These are phyloP conservation scores for Tetrahymena malaccensis DNA, from an alignment of 73 alveolate species.

Conservation along the genomic window DNA sequence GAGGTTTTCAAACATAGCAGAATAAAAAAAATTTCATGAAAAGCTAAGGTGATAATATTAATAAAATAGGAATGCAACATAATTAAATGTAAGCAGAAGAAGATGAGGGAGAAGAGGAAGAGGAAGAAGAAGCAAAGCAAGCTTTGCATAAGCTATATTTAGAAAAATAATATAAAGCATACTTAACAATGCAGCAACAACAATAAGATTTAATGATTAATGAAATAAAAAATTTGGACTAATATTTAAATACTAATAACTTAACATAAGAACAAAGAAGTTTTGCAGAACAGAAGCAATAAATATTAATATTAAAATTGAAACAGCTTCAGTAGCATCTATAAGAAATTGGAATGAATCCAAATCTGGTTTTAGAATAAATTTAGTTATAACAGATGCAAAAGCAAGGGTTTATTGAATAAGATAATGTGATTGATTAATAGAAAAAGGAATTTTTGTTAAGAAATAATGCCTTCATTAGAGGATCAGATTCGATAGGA, in stretches of 20 bases:
- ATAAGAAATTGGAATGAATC: neutral
- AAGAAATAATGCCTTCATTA: neutral
- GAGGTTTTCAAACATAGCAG: neutral
- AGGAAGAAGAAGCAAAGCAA: neutral
- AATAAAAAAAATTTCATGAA: neutral
- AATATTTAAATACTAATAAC: neutral
- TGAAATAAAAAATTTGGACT: neutral
- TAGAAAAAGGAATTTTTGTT: neutral
- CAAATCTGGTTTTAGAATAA: neutral
- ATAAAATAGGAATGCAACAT: neutral
- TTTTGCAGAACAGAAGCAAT: neutral
- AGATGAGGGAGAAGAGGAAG: neutral
- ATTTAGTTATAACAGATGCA: neutral
- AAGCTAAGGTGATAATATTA: neutral
- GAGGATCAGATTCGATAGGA: neutral
- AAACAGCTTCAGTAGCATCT: neutral
- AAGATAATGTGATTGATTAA: neutral
- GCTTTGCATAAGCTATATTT: neutral
- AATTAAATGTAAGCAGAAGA: neutral
- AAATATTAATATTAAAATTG: neutral
- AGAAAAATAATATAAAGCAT: neutral
- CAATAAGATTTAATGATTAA: neutral
- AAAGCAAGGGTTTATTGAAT: neutral
- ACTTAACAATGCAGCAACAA: neutral
- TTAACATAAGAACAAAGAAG: neutral